Percentiles rank a stretch among this genome's conserved stretches.
Evolutionary conservation across 352 stramenopile genomes (phyloP).

Genomic region (Phytopythium ostracodes): DNA sequence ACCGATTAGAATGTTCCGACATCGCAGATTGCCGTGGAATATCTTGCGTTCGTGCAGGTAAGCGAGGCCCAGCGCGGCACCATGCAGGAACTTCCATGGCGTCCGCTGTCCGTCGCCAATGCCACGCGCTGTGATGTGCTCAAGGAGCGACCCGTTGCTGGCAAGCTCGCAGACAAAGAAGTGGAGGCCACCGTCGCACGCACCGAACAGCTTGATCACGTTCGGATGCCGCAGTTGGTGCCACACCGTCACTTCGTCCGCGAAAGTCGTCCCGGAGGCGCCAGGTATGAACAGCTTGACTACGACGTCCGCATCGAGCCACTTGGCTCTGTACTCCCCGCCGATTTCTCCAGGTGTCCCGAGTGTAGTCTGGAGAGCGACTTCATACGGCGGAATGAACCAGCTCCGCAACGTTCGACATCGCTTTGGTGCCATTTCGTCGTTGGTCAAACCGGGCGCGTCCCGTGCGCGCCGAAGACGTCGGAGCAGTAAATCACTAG

Average conservation of each 20-base stretch:
- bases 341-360: not conserved
- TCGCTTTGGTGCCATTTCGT: too few relatives aligned
- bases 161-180: not conserved
- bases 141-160: conserved; percentile 1
- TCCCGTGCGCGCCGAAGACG: not conserved
- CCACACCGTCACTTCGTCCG: conserved; percentile 12
- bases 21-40: conserved; percentile 6
- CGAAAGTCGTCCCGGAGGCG: not conserved
- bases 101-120: too few relatives aligned
- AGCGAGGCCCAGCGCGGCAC: too few relatives aligned
- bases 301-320: conserved; percentile 10
- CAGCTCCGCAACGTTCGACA: not conserved
- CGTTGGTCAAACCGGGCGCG: too few relatives aligned
- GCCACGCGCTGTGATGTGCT: not conserved
- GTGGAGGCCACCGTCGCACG: too few relatives aligned
- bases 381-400: not conserved
- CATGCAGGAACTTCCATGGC: too few relatives aligned
- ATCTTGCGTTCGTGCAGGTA: conserved; percentile 7
- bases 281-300: conserved; percentile 11
- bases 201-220: not conserved
- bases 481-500: too few relatives aligned
- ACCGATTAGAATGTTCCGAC: conserved; percentile 9
- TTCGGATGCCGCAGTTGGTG: conserved; percentile 12
- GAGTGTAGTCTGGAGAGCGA: not conserved
- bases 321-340: not conserved